Percentiles rank a stretch among this genome's conserved stretches.
Evolutionary conservation across 345 rosid species (phyloP).

Genomic region (Hibiscus syriacus): DNA sequence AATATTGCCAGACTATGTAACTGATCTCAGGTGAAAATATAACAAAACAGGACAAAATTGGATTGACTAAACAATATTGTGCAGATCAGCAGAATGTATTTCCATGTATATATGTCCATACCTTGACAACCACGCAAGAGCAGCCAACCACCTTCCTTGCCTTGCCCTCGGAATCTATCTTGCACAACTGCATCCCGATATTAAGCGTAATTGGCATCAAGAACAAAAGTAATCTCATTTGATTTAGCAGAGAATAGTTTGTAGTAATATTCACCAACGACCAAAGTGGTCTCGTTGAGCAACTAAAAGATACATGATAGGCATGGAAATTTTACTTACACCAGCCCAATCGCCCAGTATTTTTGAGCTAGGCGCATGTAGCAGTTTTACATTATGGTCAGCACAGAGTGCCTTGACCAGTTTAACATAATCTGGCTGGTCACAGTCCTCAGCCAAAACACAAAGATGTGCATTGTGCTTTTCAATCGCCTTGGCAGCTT

Average conservation of each 20-base stretch:
- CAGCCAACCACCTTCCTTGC: constrained; percentile 83
- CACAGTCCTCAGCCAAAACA: constrained; percentile 73
- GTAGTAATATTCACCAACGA: too few species aligned
- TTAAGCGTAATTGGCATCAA: not conserved
- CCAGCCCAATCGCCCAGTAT: constrained; percentile 89
- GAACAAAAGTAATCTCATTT: not conserved
- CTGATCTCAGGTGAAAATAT: not conserved
- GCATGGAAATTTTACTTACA: constrained; percentile 58
- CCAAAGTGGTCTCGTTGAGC: not conserved
- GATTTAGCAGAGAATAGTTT: too few species aligned
- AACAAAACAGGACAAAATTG: not conserved
- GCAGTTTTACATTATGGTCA: constrained; percentile 53
- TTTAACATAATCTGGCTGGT: constrained; percentile 66
- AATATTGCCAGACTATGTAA: not conserved
- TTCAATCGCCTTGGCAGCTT: not conserved
- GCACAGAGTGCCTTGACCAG: constrained; percentile 64
- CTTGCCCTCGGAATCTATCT: constrained; percentile 72
- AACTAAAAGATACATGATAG: not conserved
- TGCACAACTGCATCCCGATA: constrained; percentile 45
- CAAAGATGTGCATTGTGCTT: constrained; percentile 23
- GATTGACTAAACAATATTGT: not conserved
- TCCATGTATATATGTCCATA: constrained; percentile 12
- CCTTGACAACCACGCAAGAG: constrained; percentile 79
- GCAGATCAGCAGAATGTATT: not conserved
- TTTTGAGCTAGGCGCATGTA: constrained; percentile 60